Percentiles rank a stretch among this genome's conserved stretches.
These are phyloP conservation scores for Coniochaeta prunicola DNA, from an alignment of 2,329 filamentous ascomycete genomes.

Conservation along the genomic window DNA sequence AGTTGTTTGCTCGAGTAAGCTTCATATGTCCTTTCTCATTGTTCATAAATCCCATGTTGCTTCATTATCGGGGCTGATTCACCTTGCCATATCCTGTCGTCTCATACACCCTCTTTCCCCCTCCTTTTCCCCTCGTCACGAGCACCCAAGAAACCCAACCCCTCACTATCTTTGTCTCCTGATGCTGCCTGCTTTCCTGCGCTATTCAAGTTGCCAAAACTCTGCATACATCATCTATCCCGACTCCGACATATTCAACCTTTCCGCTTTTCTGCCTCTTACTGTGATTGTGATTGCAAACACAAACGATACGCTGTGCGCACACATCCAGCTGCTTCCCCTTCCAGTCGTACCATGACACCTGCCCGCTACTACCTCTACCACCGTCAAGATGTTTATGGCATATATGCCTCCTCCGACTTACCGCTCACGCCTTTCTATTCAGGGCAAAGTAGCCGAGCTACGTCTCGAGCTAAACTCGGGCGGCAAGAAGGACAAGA, in stretches of 20 bases:
- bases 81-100: not conserved
- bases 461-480: conserved; percentile 88
- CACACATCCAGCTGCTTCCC: not conserved
- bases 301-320: not conserved
- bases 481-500: conserved; percentile 97
- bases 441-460: conserved; percentile 98
- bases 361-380: conserved; percentile 3
- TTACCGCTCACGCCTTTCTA: conserved; percentile 40
- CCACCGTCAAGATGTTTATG: conserved; percentile 40
- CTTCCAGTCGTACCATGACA: conserved; percentile 4
- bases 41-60: not conserved
- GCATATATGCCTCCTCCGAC: conserved; percentile 41
- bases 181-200: not conserved
- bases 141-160: not conserved
- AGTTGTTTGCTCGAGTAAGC: conserved; percentile 94
- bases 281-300: not conserved
- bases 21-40: conserved; percentile 7
- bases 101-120: not conserved
- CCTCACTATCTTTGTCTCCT: conserved; percentile 1
- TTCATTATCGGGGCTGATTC: not conserved
- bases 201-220: not conserved
- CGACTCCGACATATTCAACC: not conserved
- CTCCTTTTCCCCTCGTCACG: conserved; percentile 1
- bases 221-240: not conserved
- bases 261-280: not conserved